These are phyloP conservation scores for Niebla homalea DNA, from an alignment of 495 filamentous ascomycete species.

Conservation along the genomic window DNA sequence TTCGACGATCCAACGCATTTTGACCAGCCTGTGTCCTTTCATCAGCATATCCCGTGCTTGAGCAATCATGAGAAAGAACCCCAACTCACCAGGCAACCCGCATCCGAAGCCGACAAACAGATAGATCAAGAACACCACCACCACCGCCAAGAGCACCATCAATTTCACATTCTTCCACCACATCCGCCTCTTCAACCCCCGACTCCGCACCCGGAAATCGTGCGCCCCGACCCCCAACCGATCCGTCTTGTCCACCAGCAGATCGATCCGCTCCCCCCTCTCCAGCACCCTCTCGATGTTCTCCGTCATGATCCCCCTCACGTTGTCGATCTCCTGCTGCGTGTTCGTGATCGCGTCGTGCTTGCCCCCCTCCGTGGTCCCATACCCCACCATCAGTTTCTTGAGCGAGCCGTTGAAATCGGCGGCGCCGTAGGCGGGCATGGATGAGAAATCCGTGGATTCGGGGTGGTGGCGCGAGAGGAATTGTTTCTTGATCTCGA, in stretches of 20 bases:
- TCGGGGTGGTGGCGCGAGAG: constrained; percentile 54
- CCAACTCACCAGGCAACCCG: constrained; percentile 42
- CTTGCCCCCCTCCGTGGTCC: constrained; percentile 56
- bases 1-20: constrained; percentile 12
- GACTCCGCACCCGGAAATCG: constrained; percentile 77
- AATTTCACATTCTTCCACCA: constrained; percentile 99
- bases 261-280: constrained; percentile 85
- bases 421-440: constrained; percentile 83
- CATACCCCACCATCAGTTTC: constrained; percentile 69
- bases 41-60: not conserved
- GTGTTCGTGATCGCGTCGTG: constrained; percentile 77
- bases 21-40: constrained; percentile 5
- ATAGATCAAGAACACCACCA: constrained; percentile 74
- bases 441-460: constrained; percentile 55
- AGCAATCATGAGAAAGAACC: not conserved
- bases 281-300: constrained; percentile 96
- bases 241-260: constrained; percentile 96
- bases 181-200: constrained; percentile 79
- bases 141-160: constrained; percentile 73
- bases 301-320: constrained; percentile 92
- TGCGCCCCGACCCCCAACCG: constrained; percentile 69
- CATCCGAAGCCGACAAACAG: constrained; percentile 63
- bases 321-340: constrained; percentile 81
- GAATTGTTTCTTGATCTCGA: constrained; percentile 85
- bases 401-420: constrained; percentile 73